Evolutionary conservation across 768 basidiomycete genomes (phyloP).

Genomic region (Amyloporia xantha): DNA sequence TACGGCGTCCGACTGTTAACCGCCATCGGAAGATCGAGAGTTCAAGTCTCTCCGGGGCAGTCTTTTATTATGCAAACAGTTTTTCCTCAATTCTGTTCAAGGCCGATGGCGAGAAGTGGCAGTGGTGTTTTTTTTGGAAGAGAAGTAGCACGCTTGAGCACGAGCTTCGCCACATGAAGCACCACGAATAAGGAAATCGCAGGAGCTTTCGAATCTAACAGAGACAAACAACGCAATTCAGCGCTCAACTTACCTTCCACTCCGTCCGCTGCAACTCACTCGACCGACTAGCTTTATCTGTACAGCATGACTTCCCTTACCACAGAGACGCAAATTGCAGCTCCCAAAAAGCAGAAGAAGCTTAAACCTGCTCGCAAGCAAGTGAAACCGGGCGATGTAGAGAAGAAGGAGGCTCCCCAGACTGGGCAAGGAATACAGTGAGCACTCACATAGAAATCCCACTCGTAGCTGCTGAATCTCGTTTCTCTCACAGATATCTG

Average conservation of each 20-base stretch:
- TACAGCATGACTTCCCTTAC: constrained; percentile 15
- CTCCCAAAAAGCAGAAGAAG: constrained; percentile 45
- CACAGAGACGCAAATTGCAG: constrained; percentile 17
- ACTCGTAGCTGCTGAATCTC: constrained; percentile 7
- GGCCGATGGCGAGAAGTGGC: too few relatives aligned
- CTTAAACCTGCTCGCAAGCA: constrained; percentile 91
- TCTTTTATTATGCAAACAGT: not conserved
- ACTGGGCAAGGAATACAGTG: constrained; percentile 97
- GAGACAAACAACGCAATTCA: constrained; percentile 6
- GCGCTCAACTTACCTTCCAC: not conserved
- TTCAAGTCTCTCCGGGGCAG: constrained; percentile 54
- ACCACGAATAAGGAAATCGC: constrained; percentile 2
- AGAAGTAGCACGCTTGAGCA: too few relatives aligned
- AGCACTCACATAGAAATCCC: constrained; percentile 25
- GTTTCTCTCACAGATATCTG: constrained; percentile 71
- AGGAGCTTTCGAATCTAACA: constrained; percentile 15
- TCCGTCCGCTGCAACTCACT: too few relatives aligned
- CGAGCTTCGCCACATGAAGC: too few relatives aligned
- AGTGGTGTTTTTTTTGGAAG: too few relatives aligned
- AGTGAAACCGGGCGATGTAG: constrained; percentile 85
- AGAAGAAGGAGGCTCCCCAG: constrained; percentile 82
- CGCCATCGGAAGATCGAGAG: constrained; percentile 50
- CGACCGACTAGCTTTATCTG: not conserved
- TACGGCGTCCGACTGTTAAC: constrained; percentile 72
- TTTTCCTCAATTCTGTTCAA: not conserved